Evolutionary conservation across 345 rosid genomes (phyloP).

Genomic region (Kernera saxatilis): DNA sequence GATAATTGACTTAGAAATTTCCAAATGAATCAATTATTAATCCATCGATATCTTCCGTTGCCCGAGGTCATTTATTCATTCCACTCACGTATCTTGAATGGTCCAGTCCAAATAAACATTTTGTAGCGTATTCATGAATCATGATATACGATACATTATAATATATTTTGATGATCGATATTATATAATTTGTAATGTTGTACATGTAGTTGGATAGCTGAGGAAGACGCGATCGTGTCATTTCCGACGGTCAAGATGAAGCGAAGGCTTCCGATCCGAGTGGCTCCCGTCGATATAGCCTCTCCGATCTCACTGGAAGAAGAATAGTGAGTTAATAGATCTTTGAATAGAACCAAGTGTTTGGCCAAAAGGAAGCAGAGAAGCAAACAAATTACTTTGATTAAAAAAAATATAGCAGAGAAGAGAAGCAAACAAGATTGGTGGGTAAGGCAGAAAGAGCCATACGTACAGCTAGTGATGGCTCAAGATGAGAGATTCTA

Average conservation of each 20-base stretch:
- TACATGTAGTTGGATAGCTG: conserved; percentile 57
- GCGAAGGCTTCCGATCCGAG: conserved; percentile 55
- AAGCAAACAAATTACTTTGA: neutral
- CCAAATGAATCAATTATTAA: neutral
- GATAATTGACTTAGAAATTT: neutral
- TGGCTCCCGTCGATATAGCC: conserved; percentile 24
- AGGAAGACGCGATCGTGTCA: conserved; percentile 50
- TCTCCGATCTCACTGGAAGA: neutral
- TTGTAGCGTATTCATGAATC: neutral
- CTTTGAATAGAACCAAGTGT: neutral
- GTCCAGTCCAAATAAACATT: neutral
- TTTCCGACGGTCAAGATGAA: conserved; percentile 72
- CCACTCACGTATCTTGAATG: neutral
- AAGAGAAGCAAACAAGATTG: conserved; percentile 24
- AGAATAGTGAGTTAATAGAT: neutral
- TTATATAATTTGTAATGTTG: neutral
- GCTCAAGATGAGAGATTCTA: conserved; percentile 18
- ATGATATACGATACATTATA: neutral
- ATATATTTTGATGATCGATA: neutral
- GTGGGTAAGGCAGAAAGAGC: conserved; percentile 22
- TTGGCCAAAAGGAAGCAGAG: conserved; percentile 4
- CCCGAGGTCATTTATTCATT: neutral
- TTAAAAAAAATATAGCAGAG: neutral
- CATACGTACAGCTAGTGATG: conserved; percentile 36
- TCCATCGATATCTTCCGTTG: neutral